These are phyloP conservation scores for Papilionanthe hybrid DNA, from an alignment of 116 monocot genomes.

Conservation along the genomic window DNA sequence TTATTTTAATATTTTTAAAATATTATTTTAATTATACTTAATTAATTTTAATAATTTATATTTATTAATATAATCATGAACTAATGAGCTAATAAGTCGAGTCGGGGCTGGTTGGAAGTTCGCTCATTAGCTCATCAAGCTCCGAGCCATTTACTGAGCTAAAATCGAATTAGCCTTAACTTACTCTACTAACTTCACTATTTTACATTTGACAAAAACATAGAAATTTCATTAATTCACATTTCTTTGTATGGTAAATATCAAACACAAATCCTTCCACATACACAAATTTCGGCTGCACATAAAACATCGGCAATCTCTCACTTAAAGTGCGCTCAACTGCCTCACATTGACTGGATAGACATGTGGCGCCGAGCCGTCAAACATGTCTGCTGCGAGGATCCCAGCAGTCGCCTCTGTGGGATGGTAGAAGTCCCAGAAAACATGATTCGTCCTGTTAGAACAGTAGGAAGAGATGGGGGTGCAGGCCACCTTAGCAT, in stretches of 20 bases:
- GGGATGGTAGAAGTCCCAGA: slow-evolving; percentile 92
- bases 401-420: slow-evolving; percentile 38
- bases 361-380: slow-evolving; percentile 39
- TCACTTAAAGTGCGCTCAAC: slow-evolving; percentile 27
- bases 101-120: too few species aligned
- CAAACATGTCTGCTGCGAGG: slow-evolving; percentile 22
- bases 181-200: background rate
- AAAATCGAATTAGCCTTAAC: too few species aligned
- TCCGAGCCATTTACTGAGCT: too few species aligned
- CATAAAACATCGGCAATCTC: background rate
- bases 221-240: background rate
- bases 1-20: too few species aligned
- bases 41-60: too few species aligned
- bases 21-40: too few species aligned
- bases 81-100: too few species aligned
- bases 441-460: slow-evolving; percentile 43
- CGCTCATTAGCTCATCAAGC: too few species aligned
- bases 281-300: background rate
- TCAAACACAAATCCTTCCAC: background rate
- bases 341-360: slow-evolving; percentile 57
- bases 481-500: slow-evolving; percentile 59
- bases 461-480: slow-evolving; percentile 66
- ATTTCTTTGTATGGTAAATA: background rate
- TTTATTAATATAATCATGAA: too few species aligned
- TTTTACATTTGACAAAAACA: background rate